Conservation (phyloP, 2,329 filamentous ascomycete genomes). For the Oidium heveae region DNA sequence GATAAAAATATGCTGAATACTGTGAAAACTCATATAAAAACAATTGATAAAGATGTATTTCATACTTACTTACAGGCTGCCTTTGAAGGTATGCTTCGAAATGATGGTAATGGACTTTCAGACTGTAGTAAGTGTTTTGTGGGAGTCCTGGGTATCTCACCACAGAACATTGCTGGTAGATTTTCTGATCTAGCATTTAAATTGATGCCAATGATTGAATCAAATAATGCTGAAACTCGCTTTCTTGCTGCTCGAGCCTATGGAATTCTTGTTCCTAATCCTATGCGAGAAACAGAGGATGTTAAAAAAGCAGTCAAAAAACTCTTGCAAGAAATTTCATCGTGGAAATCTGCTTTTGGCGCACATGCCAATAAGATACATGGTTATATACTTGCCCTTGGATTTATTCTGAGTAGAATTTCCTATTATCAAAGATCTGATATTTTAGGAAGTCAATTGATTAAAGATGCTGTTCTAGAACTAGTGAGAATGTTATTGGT, state of each 20-base stretch:
- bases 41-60: conserved; percentile 17
- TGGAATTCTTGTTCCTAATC: conserved; percentile 53
- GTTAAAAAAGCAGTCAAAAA: conserved; percentile 19
- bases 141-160: conserved; percentile 24
- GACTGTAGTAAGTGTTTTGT: conserved; percentile 27
- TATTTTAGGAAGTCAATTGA: conserved; percentile 14
- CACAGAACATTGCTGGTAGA: conserved; percentile 24
- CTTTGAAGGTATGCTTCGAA: conserved; percentile 28
- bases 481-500: conserved; percentile 26
- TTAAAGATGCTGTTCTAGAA: conserved; percentile 18
- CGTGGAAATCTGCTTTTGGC: conserved; percentile 30
- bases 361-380: conserved; percentile 31
- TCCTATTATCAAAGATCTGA: conserved; percentile 21
- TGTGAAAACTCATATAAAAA: conserved; percentile 28
- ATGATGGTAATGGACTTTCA: conserved; percentile 17
- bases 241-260: conserved; percentile 41
- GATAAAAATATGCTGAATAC: conserved; percentile 37
- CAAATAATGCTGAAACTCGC: conserved; percentile 46
- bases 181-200: conserved; percentile 24
- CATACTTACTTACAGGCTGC: conserved; percentile 25
- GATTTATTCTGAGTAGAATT: conserved; percentile 30
- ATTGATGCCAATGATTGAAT: conserved; percentile 35
- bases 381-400: conserved; percentile 31
- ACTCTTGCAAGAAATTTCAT: conserved; percentile 21
- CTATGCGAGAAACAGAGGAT: conserved; percentile 17